Evolutionary conservation across 345 rosid species (phyloP).

Genomic region (Acer yangbiense): DNA sequence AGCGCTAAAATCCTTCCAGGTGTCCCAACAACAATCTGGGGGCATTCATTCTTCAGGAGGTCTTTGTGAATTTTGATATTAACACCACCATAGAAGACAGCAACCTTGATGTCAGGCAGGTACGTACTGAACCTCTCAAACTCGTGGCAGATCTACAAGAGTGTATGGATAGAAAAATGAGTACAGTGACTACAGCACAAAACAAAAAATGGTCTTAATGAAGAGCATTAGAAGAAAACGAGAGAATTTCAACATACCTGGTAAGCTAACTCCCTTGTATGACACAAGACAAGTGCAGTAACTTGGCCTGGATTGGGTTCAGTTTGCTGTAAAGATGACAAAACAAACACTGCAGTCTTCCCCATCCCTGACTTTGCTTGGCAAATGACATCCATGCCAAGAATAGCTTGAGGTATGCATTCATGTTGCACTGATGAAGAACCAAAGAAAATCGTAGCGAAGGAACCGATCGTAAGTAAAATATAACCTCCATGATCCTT

Average conservation of each 20-base stretch:
- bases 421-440: constrained; percentile 98
- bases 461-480: constrained; percentile 83
- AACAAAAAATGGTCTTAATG: background rate
- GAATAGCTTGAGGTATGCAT: constrained; percentile 97
- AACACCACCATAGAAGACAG: constrained; percentile 97
- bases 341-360: constrained; percentile 94
- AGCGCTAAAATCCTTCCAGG: constrained; percentile 94
- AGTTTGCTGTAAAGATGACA: constrained; percentile 88
- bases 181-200: background rate
- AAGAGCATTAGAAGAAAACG: background rate
- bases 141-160: constrained; percentile 85
- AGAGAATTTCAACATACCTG: constrained; percentile 49
- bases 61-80: constrained; percentile 89
- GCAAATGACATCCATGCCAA: constrained; percentile 98
- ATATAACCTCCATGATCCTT: constrained; percentile 62
- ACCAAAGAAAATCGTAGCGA: constrained; percentile 76
- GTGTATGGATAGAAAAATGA: background rate
- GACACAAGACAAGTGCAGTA: constrained; percentile 88
- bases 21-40: constrained; percentile 98
- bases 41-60: constrained; percentile 93
- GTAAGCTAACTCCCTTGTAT: constrained; percentile 95
- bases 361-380: constrained; percentile 99
- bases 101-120: constrained; percentile 84
- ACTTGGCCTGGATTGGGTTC: constrained; percentile 94
- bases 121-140: constrained; percentile 96